Evolutionary conservation across 2,329 filamentous ascomycete genomes (phyloP), one percentile per base, ranked within the genome.

Genomic region (Thelonectria olida): DNA sequence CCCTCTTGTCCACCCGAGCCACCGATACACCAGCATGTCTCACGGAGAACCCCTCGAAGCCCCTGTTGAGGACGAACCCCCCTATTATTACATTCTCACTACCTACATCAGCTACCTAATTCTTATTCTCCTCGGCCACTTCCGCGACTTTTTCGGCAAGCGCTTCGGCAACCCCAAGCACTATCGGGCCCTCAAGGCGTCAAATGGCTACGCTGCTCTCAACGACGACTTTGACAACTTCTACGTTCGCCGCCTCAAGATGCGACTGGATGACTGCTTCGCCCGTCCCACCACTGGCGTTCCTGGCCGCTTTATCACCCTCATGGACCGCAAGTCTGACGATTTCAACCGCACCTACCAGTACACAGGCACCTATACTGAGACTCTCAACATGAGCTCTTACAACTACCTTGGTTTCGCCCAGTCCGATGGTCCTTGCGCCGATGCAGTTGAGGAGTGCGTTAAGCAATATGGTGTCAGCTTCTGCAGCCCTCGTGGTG

Each of bases 161-260:
- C 88, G 92, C 64, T 97, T 99, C 80, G 91, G 90, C 75, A 88
- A 93, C 76, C 88, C 92, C 75, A 91, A 93, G 73, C 76, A 84
- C 60, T 98, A 98, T 79, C 89, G 88, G 74, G 90, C 96, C 71
- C 83, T 98, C 72, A 91, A 91, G 75, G 86, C 90, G 36, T 86
- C 88, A 67, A 92, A 97, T 75, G 96, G 96, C 64, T 98, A 97
- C 74, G 96, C 95, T 10, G 93, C 96, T 2, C 85, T 99, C 67
- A 98, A 97, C 79, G 96, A 93, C 72, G 96, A 99, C 78, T 99
- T 99, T 75, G 96, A 99, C 82, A 98, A 95, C 79, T 99, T 99
- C 78, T 99, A 99, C 79, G 92, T 95, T 58, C 88, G 96, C 58
- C 87, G 96, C 63, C 79, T 99, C 74, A 98, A 99, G 84, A 87